These are phyloP conservation scores for Lentinula sp. DNA, from an alignment of 768 basidiomycete species.

Conservation along the genomic window DNA sequence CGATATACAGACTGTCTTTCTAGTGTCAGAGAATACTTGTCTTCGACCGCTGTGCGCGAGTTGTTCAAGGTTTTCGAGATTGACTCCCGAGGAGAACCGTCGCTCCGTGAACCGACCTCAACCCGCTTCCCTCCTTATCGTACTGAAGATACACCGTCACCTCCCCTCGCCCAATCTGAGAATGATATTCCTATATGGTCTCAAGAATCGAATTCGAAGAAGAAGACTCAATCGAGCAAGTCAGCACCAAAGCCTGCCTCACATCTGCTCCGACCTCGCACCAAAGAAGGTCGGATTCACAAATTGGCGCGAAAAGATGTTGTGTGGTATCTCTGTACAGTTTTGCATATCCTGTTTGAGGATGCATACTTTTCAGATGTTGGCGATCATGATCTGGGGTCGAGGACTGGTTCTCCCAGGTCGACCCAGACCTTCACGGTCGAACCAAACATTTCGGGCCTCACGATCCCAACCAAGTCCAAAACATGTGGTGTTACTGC, in stretches of 20 bases:
- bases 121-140: not conserved
- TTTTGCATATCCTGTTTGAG: conserved; percentile 5
- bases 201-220: not conserved
- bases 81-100: not conserved
- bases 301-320: conserved; percentile 1
- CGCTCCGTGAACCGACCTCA: not conserved
- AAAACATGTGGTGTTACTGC: not conserved
- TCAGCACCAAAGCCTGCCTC: not conserved
- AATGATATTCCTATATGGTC: not conserved
- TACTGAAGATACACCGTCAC: not conserved
- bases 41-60: not conserved
- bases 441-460: not conserved
- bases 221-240: not conserved
- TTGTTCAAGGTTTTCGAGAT: not conserved
- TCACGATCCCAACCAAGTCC: not conserved
- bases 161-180: not conserved
- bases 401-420: not conserved
- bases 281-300: not conserved
- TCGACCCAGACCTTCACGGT: not conserved
- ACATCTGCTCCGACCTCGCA: not conserved
- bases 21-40: not conserved
- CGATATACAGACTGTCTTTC: not conserved
- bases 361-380: not conserved
- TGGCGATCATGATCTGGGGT: not conserved
- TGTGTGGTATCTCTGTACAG: conserved; percentile 5